Conservation (phyloP, 2,329 filamentous ascomycete species). For the Mollisia scopiformis region DNA sequence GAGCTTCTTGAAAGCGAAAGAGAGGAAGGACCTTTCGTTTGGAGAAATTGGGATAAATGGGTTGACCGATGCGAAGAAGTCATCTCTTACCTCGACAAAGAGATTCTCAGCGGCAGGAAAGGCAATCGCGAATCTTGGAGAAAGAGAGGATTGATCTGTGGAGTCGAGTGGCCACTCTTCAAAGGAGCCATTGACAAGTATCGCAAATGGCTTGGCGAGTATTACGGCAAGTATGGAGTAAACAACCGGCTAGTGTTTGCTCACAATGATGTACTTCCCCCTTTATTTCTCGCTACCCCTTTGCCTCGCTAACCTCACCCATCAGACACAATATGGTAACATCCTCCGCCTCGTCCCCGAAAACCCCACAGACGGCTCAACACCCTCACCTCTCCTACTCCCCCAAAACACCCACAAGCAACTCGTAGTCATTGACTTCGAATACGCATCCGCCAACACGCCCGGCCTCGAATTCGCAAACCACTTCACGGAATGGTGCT, state of each 20-base stretch:
- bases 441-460: constrained; percentile 90
- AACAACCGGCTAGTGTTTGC: constrained; percentile 84
- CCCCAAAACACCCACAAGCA: constrained; percentile 95
- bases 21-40: constrained; percentile 79
- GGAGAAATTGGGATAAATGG: constrained; percentile 85
- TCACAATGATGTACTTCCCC: constrained; percentile 84
- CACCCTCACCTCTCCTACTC: constrained; percentile 77
- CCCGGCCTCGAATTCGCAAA: constrained; percentile 93
- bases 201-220: constrained; percentile 69
- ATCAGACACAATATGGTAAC: constrained; percentile 95
- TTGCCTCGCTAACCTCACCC: constrained; percentile 1
- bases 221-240: constrained; percentile 69
- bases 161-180: constrained; percentile 82
- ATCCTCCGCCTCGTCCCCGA: constrained; percentile 76
- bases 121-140: constrained; percentile 59
- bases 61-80: constrained; percentile 59
- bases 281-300: neutral
- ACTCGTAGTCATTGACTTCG: constrained; percentile 96
- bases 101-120: constrained; percentile 51
- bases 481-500: constrained; percentile 98
- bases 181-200: constrained; percentile 76
- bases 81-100: constrained; percentile 54
- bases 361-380: constrained; percentile 43
- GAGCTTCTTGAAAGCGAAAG: constrained; percentile 81
- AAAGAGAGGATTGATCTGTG: constrained; percentile 75